Percentiles rank a stretch among this genome's conserved stretches.
Evolutionary conservation across 2,329 filamentous ascomycete genomes (phyloP).

Genomic region (Xylaria sp.): DNA sequence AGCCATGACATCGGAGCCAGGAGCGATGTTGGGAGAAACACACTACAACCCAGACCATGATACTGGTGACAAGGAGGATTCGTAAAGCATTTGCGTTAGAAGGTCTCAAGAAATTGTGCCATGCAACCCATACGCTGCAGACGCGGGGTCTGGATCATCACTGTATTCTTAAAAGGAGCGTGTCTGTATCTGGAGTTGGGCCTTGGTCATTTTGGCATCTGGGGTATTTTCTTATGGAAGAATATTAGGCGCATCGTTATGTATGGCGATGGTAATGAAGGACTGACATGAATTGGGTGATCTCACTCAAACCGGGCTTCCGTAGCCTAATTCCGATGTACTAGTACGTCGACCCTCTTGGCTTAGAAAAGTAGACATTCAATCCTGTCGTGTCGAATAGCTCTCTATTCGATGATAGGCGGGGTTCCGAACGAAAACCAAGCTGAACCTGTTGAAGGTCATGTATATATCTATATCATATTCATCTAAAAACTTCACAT

Average conservation of each 20-base stretch:
- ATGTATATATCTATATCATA: not conserved
- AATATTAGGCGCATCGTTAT: constrained; percentile 16
- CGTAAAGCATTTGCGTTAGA: constrained; percentile 23
- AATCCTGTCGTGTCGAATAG: constrained; percentile 9
- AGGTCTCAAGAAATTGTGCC: constrained; percentile 5
- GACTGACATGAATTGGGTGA: not conserved
- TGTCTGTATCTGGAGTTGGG: constrained; percentile 35
- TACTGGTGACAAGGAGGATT: constrained; percentile 42
- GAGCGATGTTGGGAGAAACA: constrained; percentile 69
- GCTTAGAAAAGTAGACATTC: constrained; percentile 1
- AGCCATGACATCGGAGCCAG: constrained; percentile 61
- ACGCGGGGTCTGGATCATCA: constrained; percentile 28
- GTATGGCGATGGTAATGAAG: constrained; percentile 11
- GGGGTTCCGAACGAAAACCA: not conserved
- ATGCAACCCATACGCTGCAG: constrained; percentile 9
- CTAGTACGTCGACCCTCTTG: not conserved
- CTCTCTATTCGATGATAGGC: not conserved
- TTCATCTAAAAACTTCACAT: not conserved
- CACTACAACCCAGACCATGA: constrained; percentile 71
- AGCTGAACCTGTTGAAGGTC: not conserved
- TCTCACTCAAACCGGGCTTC: not conserved
- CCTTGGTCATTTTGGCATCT: constrained; percentile 28
- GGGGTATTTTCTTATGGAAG: constrained; percentile 10
- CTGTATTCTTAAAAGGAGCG: constrained; percentile 36
- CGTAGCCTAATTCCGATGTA: constrained; percentile 3